A percentile compares a stretch with the other conserved stretches of the same genome.
Conservation (phyloP, 176 grass and related monocot species). For the Triticum urartu region DNA sequence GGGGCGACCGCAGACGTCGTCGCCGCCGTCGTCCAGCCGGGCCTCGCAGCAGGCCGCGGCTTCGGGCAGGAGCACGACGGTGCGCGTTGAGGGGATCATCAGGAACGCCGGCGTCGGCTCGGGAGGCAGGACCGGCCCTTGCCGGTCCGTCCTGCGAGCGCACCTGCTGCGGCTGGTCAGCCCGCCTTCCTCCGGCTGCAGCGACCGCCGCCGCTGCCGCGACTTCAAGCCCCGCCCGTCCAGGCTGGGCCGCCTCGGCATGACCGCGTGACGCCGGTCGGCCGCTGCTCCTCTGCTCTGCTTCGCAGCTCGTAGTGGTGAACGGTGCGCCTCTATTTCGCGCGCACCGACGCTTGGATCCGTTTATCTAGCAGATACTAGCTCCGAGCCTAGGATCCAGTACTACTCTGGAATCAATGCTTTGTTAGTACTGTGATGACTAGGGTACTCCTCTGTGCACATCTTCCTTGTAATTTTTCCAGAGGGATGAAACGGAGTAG, state of each 20-base stretch:
- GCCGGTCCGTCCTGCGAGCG: conserved; percentile 52
- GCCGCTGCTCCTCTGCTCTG: too few relatives aligned
- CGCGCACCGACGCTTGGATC: not conserved
- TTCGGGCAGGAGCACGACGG: not conserved
- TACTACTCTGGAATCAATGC: not conserved
- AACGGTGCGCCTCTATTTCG: conserved; percentile 37
- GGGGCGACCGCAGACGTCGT: not conserved
- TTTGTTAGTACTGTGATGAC: not conserved
- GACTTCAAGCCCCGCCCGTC: conserved; percentile 68
- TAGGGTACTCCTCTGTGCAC: too few relatives aligned
- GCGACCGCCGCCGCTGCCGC: not conserved
- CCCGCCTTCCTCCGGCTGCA: conserved; percentile 30
- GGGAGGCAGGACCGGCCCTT: not conserved
- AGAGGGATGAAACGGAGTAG: not conserved
- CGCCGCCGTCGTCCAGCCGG: not conserved
- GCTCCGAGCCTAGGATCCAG: not conserved
- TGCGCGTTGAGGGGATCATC: not conserved
- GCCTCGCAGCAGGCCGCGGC: not conserved
- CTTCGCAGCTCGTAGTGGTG: not conserved
- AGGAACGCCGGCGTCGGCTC: not conserved
- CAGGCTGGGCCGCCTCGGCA: conserved; percentile 46
- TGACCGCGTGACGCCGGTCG: conserved; percentile 21
- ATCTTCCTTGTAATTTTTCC: not conserved
- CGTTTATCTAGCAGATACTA: not conserved
- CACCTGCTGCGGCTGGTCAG: conserved; percentile 56